phyloP scores from a whole-genome alignment of 2,329 filamentous ascomycete species.

The Colletotrichum sp. region DNA sequence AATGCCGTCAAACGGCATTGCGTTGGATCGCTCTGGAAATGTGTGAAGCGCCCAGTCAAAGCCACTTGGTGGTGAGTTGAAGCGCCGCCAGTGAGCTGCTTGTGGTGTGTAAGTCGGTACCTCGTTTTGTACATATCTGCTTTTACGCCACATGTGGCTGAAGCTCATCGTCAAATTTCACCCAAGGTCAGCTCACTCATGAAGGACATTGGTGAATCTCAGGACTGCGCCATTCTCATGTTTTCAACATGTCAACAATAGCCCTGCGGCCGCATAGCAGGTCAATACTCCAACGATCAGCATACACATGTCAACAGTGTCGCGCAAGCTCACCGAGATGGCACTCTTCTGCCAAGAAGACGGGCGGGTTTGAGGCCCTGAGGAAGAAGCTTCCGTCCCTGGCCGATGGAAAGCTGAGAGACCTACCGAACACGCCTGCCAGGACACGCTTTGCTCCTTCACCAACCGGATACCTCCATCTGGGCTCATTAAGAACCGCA shows the following conservation, averaged over 20 bases:
- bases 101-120: neutral
- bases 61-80: neutral
- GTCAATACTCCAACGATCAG: neutral
- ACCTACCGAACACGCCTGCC: slow-evolving; percentile 56
- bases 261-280: slow-evolving; percentile 1
- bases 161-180: slow-evolving; percentile 20
- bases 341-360: slow-evolving; percentile 14
- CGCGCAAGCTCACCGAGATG: neutral
- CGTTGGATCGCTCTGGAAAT: neutral
- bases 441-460: slow-evolving; percentile 87
- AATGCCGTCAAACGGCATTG: neutral
- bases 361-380: slow-evolving; percentile 16
- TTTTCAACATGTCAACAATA: slow-evolving; percentile 11
- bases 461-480: slow-evolving; percentile 90
- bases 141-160: slow-evolving; percentile 19
- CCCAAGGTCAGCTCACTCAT: slow-evolving; percentile 1
- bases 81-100: neutral
- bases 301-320: neutral
- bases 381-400: slow-evolving; percentile 20
- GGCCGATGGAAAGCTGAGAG: slow-evolving; percentile 7
- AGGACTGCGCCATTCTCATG: neutral
- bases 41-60: neutral
- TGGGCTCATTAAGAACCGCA: slow-evolving; percentile 90
- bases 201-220: neutral
- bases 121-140: neutral